Evolutionary conservation across 768 basidiomycete genomes (phyloP), one percentile per base, ranked within the genome.

Genomic region (Suillus occidentalis): DNA sequence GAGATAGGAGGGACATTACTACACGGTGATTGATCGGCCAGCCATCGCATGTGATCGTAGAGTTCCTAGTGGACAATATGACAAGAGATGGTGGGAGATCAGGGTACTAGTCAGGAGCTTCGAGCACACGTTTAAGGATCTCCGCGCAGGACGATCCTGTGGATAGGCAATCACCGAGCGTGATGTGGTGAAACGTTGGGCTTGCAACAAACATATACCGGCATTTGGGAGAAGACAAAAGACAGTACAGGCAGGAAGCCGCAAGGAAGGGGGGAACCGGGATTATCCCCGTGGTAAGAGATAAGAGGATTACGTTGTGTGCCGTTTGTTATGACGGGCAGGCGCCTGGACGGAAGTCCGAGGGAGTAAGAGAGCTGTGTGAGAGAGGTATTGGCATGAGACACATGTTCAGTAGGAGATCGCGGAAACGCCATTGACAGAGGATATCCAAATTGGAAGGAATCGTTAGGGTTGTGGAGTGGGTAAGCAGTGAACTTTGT

Each of bases 241-340:
- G 37, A 58, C 39, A 58, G 25, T 59, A 28, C 4, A 59, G 61
- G 61, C 65, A 52, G 56, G 65, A 66, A 64, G 65, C 63, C 57
- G 64, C 63, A 58, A 64, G 65, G 65, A 42, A 53, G 37, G 57
- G n/a, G 60, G 36, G 50, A 59, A 31, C 65, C 65, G 63, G 58
- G 28, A 59, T 64, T 36, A 65, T 65, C 61, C 22, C 56, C 65
- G 65, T 64, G 61, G 61, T n/a, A 20, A 52, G 42, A 52, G 37
- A 31, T 62, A 65, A 63, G 53, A 63, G 20, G 53, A 31, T 52
- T 39, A 49, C 31, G 55, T 63, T 39, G 58, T 8, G 31, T 34
- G 47, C 31, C 58, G 43, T 61, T 20, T 57, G 50, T 65, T 28
- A 40, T 62, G 64, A 55, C 60, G 34, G 37, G 47, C 36, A 50